Percentiles rank a stretch among this genome's conserved stretches.
Conservation (phyloP, 805 yeast genomes). For the Ogataea neopini region DNA sequence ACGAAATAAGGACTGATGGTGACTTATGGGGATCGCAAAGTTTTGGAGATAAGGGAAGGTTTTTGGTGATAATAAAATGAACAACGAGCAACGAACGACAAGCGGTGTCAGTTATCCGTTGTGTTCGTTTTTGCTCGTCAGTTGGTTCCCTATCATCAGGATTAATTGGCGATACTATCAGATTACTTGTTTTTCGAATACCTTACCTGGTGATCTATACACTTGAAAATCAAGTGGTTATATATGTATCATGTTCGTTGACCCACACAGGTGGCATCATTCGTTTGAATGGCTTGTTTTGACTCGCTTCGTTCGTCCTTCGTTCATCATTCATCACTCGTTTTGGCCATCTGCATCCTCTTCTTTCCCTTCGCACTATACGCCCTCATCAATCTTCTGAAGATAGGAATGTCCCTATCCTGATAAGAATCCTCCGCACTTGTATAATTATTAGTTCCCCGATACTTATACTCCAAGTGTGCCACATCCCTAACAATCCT, state of each 20-base stretch:
- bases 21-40: slow-evolving; percentile 28
- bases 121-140: too few relatives aligned
- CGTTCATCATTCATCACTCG: too few relatives aligned
- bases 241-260: too few relatives aligned
- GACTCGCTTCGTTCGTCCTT: neutral
- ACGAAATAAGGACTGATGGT: slow-evolving; percentile 24
- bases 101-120: neutral
- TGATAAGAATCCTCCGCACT: slow-evolving; percentile 12
- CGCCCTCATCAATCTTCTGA: slow-evolving; percentile 33
- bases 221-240: neutral
- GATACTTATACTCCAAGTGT: neutral
- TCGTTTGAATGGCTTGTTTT: too few relatives aligned
- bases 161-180: too few relatives aligned
- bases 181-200: too few relatives aligned
- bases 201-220: too few relatives aligned
- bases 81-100: neutral
- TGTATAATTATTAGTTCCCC: slow-evolving; percentile 1
- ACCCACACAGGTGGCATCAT: too few relatives aligned
- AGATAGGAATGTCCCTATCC: slow-evolving; percentile 24
- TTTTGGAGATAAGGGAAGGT: slow-evolving; percentile 37
- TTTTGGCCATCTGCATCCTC: neutral
- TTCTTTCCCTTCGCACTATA: slow-evolving; percentile 35
- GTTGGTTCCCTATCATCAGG: too few relatives aligned
- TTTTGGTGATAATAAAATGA: slow-evolving; percentile 25
- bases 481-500: slow-evolving; percentile 13